Conservation (phyloP, 2,329 filamentous ascomycete genomes). For the Diaporthe ampelina region DNA sequence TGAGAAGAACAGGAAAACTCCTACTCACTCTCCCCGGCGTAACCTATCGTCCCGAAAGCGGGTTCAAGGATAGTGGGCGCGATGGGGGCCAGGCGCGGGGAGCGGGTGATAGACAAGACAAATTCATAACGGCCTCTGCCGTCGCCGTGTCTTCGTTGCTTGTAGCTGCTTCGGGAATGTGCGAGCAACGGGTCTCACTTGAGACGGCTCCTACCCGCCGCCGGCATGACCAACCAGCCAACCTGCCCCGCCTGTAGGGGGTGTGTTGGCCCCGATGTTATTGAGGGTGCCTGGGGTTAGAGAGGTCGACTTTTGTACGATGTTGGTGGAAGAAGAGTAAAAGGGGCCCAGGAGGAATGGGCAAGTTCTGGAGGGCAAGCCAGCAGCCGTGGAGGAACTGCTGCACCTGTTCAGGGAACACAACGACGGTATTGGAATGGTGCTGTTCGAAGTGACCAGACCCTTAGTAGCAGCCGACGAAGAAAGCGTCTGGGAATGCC, state of each 20-base stretch:
- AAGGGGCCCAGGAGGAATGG: constrained; percentile 11
- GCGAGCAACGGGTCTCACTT: constrained; percentile 25
- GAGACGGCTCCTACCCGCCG: constrained; percentile 3
- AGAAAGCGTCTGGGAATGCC: constrained; percentile 17
- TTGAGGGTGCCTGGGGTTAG: background rate
- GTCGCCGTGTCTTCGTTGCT: background rate
- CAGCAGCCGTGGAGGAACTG: background rate
- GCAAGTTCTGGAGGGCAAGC: background rate
- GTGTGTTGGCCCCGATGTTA: background rate
- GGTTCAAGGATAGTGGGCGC: background rate
- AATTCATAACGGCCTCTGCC: constrained; percentile 1
- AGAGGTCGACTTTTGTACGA: background rate
- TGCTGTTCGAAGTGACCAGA: constrained; percentile 8
- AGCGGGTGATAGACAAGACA: constrained; percentile 3
- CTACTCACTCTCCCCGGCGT: background rate
- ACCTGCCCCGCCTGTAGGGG: background rate
- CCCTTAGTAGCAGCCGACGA: background rate
- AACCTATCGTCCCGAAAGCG: background rate
- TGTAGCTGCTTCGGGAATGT: constrained; percentile 18
- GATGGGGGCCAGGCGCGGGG: background rate
- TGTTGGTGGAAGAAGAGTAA: background rate
- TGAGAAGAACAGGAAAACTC: background rate
- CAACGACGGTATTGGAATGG: constrained; percentile 21
- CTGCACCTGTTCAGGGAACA: background rate
- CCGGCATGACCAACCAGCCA: background rate